phyloP scores from a whole-genome alignment of 495 filamentous ascomycete genomes.

The Cercophora sp. region DNA sequence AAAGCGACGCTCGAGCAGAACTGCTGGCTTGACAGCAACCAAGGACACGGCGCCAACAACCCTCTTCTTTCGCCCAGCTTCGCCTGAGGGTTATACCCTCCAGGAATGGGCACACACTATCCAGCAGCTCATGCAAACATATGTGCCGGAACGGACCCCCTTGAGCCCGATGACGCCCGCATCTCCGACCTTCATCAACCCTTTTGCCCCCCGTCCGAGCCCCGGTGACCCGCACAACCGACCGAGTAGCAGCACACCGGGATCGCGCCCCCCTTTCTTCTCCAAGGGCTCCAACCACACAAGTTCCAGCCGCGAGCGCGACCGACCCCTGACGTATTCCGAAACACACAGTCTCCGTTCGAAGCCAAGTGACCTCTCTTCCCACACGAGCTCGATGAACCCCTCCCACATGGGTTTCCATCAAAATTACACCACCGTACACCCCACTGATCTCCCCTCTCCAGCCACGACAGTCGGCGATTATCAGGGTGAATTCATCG shows the following conservation, averaged over 20 bases:
- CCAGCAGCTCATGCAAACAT: conserved; percentile 36
- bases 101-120: conserved; percentile 47
- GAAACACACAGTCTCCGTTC: conserved; percentile 53
- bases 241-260: conserved; percentile 14
- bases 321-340: conserved; percentile 38
- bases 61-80: conserved; percentile 38
- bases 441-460: conserved; percentile 49
- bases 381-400: conserved; percentile 44
- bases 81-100: conserved; percentile 35
- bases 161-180: conserved; percentile 40
- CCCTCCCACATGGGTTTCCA: conserved; percentile 36
- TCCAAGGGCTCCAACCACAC: conserved; percentile 33
- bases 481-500: conserved; percentile 53
- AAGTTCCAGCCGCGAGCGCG: conserved; percentile 38
- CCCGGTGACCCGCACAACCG: conserved; percentile 26
- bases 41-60: conserved; percentile 40
- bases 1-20: conserved; percentile 54
- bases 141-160: conserved; percentile 31
- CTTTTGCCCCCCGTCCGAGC: conserved; percentile 35
- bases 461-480: conserved; percentile 47
- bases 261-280: conserved; percentile 30
- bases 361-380: conserved; percentile 51
- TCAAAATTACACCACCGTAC: conserved; percentile 36
- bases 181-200: conserved; percentile 44
- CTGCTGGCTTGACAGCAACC: conserved; percentile 42